Base-by-base conservation (phyloP, 805 yeast species). In the Candida oleophila region DNA sequence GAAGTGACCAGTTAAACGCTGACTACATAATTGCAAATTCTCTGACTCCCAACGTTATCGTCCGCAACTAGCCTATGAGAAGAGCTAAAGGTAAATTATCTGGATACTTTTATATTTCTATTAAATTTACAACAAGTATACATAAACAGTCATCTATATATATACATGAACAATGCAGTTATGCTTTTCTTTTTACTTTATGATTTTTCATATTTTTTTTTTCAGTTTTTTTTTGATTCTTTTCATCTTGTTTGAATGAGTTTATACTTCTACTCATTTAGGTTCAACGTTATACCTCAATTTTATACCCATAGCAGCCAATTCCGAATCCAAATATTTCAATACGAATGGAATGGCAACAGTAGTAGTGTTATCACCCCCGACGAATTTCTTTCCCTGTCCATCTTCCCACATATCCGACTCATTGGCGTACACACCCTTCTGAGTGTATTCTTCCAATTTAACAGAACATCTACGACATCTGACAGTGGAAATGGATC, bases 251-350 rank as follows among this genome's bases (percentile, higher is more conserved):
- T 8, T 16, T 20, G 14, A 37, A 37, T 18, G 22, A 37, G 5
- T 9, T n/a, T 33, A 33, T 9, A 33, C 7, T 33, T 19, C 41
- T 19, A 37, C 18, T 22, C 50, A 57, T 41, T 50, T 51, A 33
- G 90, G 96, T 45, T 78, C 83, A 44, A 91, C 96, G 59, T 88
- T 88, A 72, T 89, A 92, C 53, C 85, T 83, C 85, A 94, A 77
- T 68, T 87, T 84, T 56, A 94, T 90, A 71, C 98, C 98, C 99
- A 94, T 94, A 14, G 99, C 98, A 15, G 96, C 82, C 56, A 94
- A 78, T 68, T 94, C 99, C 30, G 96, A 88, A 61, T 94, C 98
- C 64, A 94, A 76, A 64, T 92, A 94, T 64, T 91, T 87, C 77
- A 94, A 80, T 30, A 94, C 99, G 64, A 91, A 94, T 47, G 99